Conservation (phyloP, 257 asterid species). For the Jasminum sambac region DNA sequence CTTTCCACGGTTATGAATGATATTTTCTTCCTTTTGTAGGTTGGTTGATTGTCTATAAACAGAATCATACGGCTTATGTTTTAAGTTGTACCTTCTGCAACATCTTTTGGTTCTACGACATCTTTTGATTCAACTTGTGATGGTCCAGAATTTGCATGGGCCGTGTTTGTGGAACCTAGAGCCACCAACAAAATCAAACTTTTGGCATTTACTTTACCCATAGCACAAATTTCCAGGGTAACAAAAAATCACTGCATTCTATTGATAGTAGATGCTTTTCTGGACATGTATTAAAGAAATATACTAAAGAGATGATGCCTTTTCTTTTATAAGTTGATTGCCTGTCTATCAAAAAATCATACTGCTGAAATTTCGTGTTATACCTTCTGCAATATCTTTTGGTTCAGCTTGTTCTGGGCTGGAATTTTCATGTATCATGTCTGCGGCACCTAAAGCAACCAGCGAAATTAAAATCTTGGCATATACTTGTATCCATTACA, state of each 20-base stretch:
- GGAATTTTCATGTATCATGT: slow-evolving; percentile 17
- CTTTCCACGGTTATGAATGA: no score
- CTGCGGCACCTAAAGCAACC: slow-evolving; percentile 28
- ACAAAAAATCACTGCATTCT: neutral
- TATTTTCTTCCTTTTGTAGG: no score
- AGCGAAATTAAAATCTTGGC: slow-evolving; percentile 4
- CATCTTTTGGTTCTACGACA: slow-evolving; percentile 21
- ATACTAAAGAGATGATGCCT: neutral
- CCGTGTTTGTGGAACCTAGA: slow-evolving; percentile 29
- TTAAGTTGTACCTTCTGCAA: slow-evolving; percentile 33
- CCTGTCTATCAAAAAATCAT: no score
- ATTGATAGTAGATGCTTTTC: neutral
- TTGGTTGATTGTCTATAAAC: no score
- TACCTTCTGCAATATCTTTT: slow-evolving; percentile 40
- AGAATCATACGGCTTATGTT: no score
- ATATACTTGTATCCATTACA: neutral
- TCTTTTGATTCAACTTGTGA: slow-evolving; percentile 25
- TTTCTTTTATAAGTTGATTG: no score
- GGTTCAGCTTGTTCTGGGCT: slow-evolving; percentile 32
- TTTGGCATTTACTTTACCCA: neutral
- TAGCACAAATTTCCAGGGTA: neutral
- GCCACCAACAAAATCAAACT: slow-evolving; percentile 11
- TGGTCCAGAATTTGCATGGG: slow-evolving; percentile 19
- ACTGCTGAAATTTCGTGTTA: no score
- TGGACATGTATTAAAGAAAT: neutral